Evolutionary conservation across 179 eudicot genomes (phyloP), one percentile per base, ranked within the genome.

Genomic region (Beta macrorhiza): DNA sequence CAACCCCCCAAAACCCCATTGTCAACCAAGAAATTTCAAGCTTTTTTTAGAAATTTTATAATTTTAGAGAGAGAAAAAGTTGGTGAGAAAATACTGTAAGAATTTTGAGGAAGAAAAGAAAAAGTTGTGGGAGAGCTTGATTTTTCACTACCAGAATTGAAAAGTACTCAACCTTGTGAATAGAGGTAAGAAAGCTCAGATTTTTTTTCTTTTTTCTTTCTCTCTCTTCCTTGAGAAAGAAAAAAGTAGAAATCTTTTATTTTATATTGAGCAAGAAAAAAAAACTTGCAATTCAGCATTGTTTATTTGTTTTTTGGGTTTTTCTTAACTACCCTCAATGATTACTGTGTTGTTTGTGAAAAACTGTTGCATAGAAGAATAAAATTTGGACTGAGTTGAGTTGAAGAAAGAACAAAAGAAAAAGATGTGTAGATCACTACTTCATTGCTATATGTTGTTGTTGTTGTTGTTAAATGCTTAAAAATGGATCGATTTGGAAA

Each of bases 401-500:
- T 37, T 37, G 32, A 78, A 78, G 65, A 79, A 65, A 63, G 53
- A 55, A 67, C 32, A 73, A 58, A 20, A 47, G 55, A 53, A 37
- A 69, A 71, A 22, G 74, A 72, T 79, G 82, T 56, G 5, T 72
- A 80, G 83, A 83, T 76, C 81, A 84, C 53, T 71, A 13, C 17
- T 17, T 42, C 51, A 72, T 57, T 64, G 74, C 2, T 80, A 8
- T 75, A 37, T 19, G 49, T 67, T 74, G 68, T 45, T 82, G 42
- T 25, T 25, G 25, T 37, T 2, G 79, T 72, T 77, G 83, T 63
- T 82, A 68, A 55, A 47, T 75, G 63, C 22, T 68, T 83, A 79
- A 69, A 79, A 82, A 87, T 87, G 90, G 86, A 55, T 62, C 78
- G 52, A 67, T 61, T 83, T 73, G 72, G 76, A 64, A 67, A 68